Base-by-base conservation (phyloP, 192 early-diverging fungal species). In the Coemansia sp. region DNA sequence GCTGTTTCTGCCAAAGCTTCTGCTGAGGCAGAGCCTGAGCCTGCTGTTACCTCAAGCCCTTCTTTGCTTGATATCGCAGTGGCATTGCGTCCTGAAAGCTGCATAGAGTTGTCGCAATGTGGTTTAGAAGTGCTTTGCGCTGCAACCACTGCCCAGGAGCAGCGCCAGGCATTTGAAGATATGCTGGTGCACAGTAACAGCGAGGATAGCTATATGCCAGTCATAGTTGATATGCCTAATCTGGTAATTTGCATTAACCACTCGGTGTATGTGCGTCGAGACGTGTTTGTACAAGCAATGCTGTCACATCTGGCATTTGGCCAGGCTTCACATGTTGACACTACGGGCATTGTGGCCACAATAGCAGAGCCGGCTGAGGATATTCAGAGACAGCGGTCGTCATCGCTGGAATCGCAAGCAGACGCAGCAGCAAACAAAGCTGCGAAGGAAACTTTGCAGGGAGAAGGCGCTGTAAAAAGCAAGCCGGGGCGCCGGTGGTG, bases 231-330 rank as follows among this genome's bases (percentile, higher is more conserved):
- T 45, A 26, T 26, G 23, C 62, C 61, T 13, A 23, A 50, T 20
- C 38, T 73, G 47, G 66, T 70, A 1, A 59, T 73, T 18, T 58
- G 58, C 4, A 48, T 59, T 14, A 54, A 20, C 14, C 31, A 37
- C 44, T 23, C 53, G 10, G 44, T 54, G 31, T 72, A 67, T 19
- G 46, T 72, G 18, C 62, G 65, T 42, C 59, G 63, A 21, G 70
- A 69, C 37, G 60, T 54, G 15, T 39, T 79, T 45, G 50, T 72
- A 14, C 47, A 53, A 21, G 53, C 70, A 36, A 62, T 79, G 1
- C 49, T 79, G 6, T 58, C 70, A 14, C 77, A 70, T 41, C 62
- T 79, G 12, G 65, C 77, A 10, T 79, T 65, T 53, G 59, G 59
- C 18, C 40, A 45, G 15, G 55, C 68, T 13, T 26, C 62, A 20